Percentiles rank a stretch among this genome's conserved stretches.
These are phyloP conservation scores for Gloeophyllum trabeum DNA, from an alignment of 768 basidiomycete species.

Conservation along the genomic window DNA sequence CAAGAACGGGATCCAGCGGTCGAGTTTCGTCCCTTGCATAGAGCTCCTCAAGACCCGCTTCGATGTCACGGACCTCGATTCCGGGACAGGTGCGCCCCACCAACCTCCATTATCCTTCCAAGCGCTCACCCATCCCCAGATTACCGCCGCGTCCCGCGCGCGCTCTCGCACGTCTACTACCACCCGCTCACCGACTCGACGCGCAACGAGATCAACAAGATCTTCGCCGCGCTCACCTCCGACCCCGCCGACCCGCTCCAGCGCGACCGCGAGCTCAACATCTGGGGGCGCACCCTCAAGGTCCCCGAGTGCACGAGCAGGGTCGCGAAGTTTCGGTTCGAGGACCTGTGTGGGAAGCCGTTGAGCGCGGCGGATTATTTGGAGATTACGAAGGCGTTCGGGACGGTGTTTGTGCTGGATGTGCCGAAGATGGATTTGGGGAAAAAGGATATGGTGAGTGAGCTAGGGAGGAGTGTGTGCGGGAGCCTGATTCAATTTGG, in stretches of 20 bases:
- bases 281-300: slow-evolving; percentile 83
- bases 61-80: slow-evolving; percentile 86
- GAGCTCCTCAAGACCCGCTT: slow-evolving; percentile 84
- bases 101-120: background rate
- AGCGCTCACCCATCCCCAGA: slow-evolving; percentile 34
- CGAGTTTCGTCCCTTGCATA: slow-evolving; percentile 91
- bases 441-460: slow-evolving; percentile 84
- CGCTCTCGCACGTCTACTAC: slow-evolving; percentile 91
- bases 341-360: slow-evolving; percentile 79
- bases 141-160: slow-evolving; percentile 88
- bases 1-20: slow-evolving; percentile 96
- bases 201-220: slow-evolving; percentile 61
- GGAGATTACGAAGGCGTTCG: slow-evolving; percentile 82
- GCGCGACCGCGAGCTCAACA: slow-evolving; percentile 49
- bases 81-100: slow-evolving; percentile 65
- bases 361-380: slow-evolving; percentile 94
- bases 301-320: slow-evolving; percentile 73
- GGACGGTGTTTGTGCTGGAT: slow-evolving; percentile 78
- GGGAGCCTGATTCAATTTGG: too few species aligned
- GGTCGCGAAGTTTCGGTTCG: slow-evolving; percentile 81
- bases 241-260: slow-evolving; percentile 46
- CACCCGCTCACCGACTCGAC: slow-evolving; percentile 64
- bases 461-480: too few species aligned
- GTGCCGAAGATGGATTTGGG: slow-evolving; percentile 83
- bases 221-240: slow-evolving; percentile 63